phyloP scores from a whole-genome alignment of 2,329 filamentous ascomycete species.

The Sphaerulina musiva region DNA sequence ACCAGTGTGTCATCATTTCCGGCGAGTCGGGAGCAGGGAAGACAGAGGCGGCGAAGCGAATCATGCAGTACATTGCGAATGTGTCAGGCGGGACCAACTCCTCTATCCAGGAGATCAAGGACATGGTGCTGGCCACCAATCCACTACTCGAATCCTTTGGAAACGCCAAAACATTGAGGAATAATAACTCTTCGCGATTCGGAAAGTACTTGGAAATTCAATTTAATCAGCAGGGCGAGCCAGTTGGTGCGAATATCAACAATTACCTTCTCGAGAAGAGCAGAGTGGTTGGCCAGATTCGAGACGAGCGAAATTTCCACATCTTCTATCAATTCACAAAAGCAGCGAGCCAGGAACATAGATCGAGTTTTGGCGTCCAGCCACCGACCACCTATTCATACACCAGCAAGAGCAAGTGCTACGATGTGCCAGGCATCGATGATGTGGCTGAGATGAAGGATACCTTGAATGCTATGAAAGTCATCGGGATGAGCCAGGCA shows the following conservation, averaged over 20 bases:
- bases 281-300: conserved; percentile 88
- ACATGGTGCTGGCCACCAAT: conserved; percentile 98
- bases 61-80: conserved; percentile 99
- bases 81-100: conserved; percentile 80
- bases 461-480: conserved; percentile 86
- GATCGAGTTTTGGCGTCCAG: conserved; percentile 84
- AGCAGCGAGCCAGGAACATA: conserved; percentile 78
- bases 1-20: conserved; percentile 98
- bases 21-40: conserved; percentile 97
- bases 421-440: conserved; percentile 89
- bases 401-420: conserved; percentile 88
- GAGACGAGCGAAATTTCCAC: conserved; percentile 95
- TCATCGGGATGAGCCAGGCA: conserved; percentile 78
- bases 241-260: conserved; percentile 92
- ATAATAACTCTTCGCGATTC: conserved; percentile 98
- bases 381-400: conserved; percentile 89
- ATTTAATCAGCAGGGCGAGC: conserved; percentile 86
- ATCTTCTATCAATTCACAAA: conserved; percentile 99
- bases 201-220: conserved; percentile 97
- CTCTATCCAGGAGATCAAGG: conserved; percentile 93
- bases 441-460: conserved; percentile 83
- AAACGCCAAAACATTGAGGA: conserved; percentile 94
- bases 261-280: conserved; percentile 97
- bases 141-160: conserved; percentile 95
- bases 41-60: conserved; percentile 94